Percentiles rank a stretch among this genome's conserved stretches.
phyloP scores from a whole-genome alignment of 176 grass and related monocot species.

The Oryza punctata region DNA sequence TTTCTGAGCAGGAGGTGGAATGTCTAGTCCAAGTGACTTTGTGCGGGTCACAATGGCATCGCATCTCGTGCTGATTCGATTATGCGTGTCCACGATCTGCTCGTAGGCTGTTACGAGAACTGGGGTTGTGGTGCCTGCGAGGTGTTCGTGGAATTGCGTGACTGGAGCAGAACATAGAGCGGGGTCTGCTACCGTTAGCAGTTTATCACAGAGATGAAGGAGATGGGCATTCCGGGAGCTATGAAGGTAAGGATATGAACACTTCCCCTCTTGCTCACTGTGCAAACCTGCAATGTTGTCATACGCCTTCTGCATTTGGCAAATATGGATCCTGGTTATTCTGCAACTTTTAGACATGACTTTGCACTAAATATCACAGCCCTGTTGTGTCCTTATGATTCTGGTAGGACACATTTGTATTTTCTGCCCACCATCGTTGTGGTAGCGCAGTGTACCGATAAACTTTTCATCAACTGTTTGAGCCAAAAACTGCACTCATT shows the following conservation, averaged over 20 bases:
- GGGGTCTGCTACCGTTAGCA: neutral
- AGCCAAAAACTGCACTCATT: neutral
- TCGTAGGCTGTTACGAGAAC: neutral
- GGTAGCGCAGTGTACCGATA: neutral
- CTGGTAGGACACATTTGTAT: neutral
- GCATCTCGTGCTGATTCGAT: neutral
- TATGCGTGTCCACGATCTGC: neutral
- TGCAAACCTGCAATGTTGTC: neutral
- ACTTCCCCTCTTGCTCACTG: neutral
- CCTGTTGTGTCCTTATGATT: neutral
- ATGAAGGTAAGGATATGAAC: neutral
- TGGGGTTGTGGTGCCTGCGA: constrained; percentile 16
- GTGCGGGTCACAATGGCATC: neutral
- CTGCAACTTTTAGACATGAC: neutral
- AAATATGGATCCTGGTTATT: neutral
- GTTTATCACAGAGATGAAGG: neutral
- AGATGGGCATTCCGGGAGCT: neutral
- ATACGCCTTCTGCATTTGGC: too few species aligned
- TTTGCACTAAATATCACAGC: neutral
- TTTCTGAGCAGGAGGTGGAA: neutral
- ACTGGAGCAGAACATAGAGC: neutral
- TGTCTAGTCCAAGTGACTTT: neutral
- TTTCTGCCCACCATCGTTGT: neutral
- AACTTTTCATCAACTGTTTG: constrained; percentile 22
- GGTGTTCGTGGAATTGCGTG: constrained; percentile 24